A percentile compares a stretch with the other conserved stretches of the same genome.
These are phyloP conservation scores for Ceraceosorus guamensis DNA, from an alignment of 1,284 basidiomycete species.

Conservation along the genomic window DNA sequence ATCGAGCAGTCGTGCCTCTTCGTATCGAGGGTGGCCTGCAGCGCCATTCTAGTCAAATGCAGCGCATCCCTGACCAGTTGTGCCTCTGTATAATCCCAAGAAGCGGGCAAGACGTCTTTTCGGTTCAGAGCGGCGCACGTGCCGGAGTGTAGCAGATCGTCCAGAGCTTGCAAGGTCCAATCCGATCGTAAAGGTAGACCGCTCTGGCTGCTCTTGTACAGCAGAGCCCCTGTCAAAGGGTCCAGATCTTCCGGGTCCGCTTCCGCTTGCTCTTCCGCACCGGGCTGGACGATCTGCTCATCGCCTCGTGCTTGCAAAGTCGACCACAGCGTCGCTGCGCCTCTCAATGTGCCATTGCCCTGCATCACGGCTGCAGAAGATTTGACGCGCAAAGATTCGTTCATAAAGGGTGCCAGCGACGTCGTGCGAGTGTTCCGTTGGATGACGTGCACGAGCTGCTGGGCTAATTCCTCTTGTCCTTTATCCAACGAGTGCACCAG, in stretches of 20 bases:
- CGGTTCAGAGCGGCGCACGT: conserved; percentile 50
- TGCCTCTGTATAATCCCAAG: conserved; percentile 73
- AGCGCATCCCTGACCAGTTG: conserved; percentile 68
- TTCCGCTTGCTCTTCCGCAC: not conserved
- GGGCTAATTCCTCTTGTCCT: too few species aligned
- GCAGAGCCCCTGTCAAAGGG: conserved; percentile 44
- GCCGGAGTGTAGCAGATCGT: conserved; percentile 61
- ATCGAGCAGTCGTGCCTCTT: conserved; percentile 5
- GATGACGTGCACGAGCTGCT: too few species aligned
- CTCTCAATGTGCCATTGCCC: not conserved
- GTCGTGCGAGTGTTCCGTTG: too few species aligned
- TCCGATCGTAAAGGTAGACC: conserved; percentile 64
- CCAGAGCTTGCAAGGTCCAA: conserved; percentile 67
- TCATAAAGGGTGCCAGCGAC: not conserved
- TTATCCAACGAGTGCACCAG: too few species aligned
- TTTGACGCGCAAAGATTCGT: not conserved
- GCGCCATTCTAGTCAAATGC: conserved; percentile 52
- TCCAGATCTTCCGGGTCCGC: conserved; percentile 22
- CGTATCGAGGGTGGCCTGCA: conserved; percentile 54
- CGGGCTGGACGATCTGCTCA: not conserved
- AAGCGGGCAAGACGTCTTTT: conserved; percentile 64
- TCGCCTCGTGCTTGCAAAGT: not conserved
- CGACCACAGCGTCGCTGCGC: not conserved
- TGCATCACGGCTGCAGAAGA: too few species aligned
- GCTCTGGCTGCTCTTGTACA: conserved; percentile 46